Evolutionary conservation across 2,329 filamentous ascomycete genomes (phyloP).

Genomic region (Sclerotinia glacialis): DNA sequence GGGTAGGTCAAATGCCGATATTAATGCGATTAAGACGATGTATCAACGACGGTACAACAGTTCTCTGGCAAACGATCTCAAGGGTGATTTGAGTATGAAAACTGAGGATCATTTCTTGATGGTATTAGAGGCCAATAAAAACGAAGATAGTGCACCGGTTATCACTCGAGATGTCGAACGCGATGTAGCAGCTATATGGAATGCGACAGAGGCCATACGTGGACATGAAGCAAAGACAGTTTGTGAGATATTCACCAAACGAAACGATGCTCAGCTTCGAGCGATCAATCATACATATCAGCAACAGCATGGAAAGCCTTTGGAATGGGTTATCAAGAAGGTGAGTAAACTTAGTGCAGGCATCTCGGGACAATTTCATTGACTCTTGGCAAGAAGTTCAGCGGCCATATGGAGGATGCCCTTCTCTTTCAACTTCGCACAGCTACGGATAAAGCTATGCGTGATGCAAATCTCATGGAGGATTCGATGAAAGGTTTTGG

Average conservation of each 20-base stretch:
- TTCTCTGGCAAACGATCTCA: slow-evolving; percentile 69
- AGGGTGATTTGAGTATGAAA: slow-evolving; percentile 77
- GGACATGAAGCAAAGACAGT: slow-evolving; percentile 69
- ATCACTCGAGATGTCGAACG: slow-evolving; percentile 69
- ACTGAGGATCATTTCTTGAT: slow-evolving; percentile 84
- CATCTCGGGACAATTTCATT: slow-evolving; percentile 16
- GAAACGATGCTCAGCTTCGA: slow-evolving; percentile 79
- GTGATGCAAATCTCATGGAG: slow-evolving; percentile 80
- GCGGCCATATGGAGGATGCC: slow-evolving; percentile 86
- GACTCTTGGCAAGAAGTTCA: slow-evolving; percentile 61
- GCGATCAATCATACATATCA: slow-evolving; percentile 76
- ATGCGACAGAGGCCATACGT: slow-evolving; percentile 68
- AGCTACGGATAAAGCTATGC: slow-evolving; percentile 76
- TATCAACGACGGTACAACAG: slow-evolving; percentile 68
- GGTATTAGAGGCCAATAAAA: slow-evolving; percentile 69
- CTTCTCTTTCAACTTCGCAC: slow-evolving; percentile 75
- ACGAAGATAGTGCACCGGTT: slow-evolving; percentile 74
- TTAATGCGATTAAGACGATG: slow-evolving; percentile 77
- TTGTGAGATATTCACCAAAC: slow-evolving; percentile 71
- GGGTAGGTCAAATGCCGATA: slow-evolving; percentile 78
- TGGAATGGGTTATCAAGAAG: slow-evolving; percentile 72
- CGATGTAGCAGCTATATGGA: slow-evolving; percentile 73
- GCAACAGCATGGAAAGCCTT: slow-evolving; percentile 64
- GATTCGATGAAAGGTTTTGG: slow-evolving; percentile 82
- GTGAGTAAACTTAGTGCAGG: slow-evolving; percentile 42